Conservation (phyloP, 768 basidiomycete genomes). For the Boletus insuetus region DNA sequence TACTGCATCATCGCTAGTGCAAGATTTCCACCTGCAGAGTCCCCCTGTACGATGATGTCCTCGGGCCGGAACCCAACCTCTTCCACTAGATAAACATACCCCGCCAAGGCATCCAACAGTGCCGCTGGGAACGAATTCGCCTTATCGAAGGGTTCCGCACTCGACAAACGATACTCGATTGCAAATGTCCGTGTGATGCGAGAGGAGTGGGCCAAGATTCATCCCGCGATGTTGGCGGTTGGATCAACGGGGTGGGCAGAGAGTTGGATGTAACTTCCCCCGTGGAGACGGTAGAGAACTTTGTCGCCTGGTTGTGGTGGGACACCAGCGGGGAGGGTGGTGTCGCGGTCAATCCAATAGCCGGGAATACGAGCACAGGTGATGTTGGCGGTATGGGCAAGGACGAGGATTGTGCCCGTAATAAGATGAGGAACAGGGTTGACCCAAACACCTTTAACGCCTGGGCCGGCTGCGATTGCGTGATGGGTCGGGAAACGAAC, state of each 20-base stretch:
- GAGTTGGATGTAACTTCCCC: constrained; percentile 26
- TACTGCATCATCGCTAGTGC: constrained; percentile 40
- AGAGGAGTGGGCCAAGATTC: constrained; percentile 13
- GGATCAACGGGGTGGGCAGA: constrained; percentile 28
- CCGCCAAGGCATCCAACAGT: constrained; percentile 50
- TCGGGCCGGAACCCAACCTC: constrained; percentile 38
- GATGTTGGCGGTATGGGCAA: constrained; percentile 30
- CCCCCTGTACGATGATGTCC: constrained; percentile 48
- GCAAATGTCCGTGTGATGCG: constrained; percentile 31
- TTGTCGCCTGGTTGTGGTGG: constrained; percentile 30
- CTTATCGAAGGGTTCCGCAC: constrained; percentile 24
- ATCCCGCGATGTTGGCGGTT: constrained; percentile 22
- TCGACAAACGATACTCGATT: constrained; percentile 49
- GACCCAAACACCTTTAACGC: constrained; percentile 35
- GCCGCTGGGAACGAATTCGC: constrained; percentile 50
- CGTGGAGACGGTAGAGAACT: constrained; percentile 35
- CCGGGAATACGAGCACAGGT: constrained; percentile 31
- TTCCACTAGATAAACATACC: constrained; percentile 49
- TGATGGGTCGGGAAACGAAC: constrained; percentile 20
- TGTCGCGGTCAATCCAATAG: constrained; percentile 34
- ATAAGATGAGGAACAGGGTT: constrained; percentile 33
- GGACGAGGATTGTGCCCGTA: constrained; percentile 26
- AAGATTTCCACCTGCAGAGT: constrained; percentile 56
- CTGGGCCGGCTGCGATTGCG: constrained; percentile 19
- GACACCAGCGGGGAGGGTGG: constrained; percentile 14